Evolutionary conservation across 169 alveolate genomes (phyloP).

Genomic region (Eimeria praecox): DNA sequence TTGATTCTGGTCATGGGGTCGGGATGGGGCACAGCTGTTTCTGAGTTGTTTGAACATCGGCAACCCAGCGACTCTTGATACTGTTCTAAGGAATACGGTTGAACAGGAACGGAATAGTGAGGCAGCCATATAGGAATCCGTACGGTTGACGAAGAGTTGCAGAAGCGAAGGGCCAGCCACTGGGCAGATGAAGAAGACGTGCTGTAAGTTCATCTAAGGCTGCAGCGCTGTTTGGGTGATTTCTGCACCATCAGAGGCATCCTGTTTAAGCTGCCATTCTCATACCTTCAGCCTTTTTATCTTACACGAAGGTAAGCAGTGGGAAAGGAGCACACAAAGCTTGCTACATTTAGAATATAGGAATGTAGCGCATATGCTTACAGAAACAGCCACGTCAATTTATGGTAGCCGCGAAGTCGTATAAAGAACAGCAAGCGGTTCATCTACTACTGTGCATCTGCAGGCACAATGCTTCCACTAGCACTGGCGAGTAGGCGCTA

Average conservation of each 20-base stretch:
- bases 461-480: background rate
- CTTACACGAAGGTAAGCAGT: background rate
- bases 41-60: background rate
- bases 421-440: background rate
- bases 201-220: background rate
- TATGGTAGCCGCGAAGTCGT: background rate
- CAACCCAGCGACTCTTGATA: background rate
- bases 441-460: background rate
- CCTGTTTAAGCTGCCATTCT: background rate
- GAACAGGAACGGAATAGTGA: background rate
- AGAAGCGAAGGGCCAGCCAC: background rate
- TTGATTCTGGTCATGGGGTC: background rate
- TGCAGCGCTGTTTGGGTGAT: background rate
- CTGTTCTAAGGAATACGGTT: background rate
- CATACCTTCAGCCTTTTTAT: background rate
- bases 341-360: background rate
- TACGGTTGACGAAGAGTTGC: background rate
- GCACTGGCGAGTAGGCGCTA: background rate
- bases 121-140: background rate
- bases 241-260: background rate
- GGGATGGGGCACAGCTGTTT: background rate
- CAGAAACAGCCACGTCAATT: background rate
- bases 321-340: background rate
- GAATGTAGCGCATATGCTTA: no score
- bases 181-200: background rate